Percentiles rank a stretch among this genome's conserved stretches.
Conservation (phyloP, 768 basidiomycete genomes). For the Tricholoma furcatifolium region DNA sequence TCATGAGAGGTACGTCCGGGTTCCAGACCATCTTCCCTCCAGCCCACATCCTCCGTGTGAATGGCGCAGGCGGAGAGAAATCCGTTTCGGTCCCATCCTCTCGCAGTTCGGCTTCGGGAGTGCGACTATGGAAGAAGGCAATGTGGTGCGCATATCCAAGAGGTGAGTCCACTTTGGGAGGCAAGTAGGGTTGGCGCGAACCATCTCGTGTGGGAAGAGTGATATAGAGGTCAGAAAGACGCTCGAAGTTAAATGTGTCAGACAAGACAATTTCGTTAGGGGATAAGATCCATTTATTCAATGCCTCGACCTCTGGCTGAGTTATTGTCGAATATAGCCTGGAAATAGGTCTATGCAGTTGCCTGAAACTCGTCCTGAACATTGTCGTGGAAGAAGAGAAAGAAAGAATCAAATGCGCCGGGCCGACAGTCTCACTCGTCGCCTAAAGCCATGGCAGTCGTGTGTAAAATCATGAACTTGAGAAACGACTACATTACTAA, state of each 20-base stretch:
- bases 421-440: not conserved
- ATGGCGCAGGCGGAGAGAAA: constrained; percentile 71
- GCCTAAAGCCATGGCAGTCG: not conserved
- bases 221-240: constrained; percentile 60
- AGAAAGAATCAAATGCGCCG: not conserved
- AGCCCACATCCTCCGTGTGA: constrained; percentile 82
- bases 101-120: constrained; percentile 54
- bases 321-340: constrained; percentile 13
- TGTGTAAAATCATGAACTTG: not conserved
- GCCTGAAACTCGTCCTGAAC: constrained; percentile 12
- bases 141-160: constrained; percentile 69
- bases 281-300: constrained; percentile 53
- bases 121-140: constrained; percentile 70
- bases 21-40: constrained; percentile 70
- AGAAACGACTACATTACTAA: not conserved
- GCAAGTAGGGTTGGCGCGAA: constrained; percentile 37
- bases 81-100: constrained; percentile 73
- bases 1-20: constrained; percentile 39
- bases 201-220: constrained; percentile 77
- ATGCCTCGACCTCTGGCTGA: constrained; percentile 20
- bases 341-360: constrained; percentile 9
- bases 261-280: constrained; percentile 43
- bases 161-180: constrained; percentile 39
- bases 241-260: constrained; percentile 55
- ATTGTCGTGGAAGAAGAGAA: constrained; percentile 11